Percentiles rank a stretch among this genome's conserved stretches.
These are phyloP conservation scores for Debaryomyces tyrocola DNA, from an alignment of 805 yeast species.

Conservation along the genomic window DNA sequence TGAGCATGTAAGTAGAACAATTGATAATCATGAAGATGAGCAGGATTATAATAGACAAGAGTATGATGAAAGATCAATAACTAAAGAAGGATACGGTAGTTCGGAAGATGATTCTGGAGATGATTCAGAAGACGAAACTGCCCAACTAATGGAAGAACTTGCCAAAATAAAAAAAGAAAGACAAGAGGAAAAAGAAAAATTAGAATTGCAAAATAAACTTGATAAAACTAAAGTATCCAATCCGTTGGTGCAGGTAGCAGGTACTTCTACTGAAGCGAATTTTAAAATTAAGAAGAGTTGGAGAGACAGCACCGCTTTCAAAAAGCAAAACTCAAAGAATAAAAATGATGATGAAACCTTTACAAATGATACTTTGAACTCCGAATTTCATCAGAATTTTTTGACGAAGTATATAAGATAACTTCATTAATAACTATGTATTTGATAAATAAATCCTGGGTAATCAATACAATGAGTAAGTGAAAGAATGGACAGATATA, in stretches of 20 bases:
- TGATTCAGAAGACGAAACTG: conserved; percentile 19
- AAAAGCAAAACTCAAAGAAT: conserved; percentile 8
- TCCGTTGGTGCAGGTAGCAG: conserved; percentile 12
- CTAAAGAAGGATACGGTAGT: conserved; percentile 4
- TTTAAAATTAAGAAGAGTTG: conserved; percentile 25
- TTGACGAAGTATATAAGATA: conserved; percentile 33
- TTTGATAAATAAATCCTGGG: too few species aligned
- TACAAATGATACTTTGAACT: conserved; percentile 34
- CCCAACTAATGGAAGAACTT: conserved; percentile 17
- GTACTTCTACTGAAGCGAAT: conserved; percentile 7
- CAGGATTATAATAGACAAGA: conserved; percentile 1
- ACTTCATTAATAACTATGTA: background rate
- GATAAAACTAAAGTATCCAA: conserved; percentile 8
- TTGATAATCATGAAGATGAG: conserved; percentile 1
- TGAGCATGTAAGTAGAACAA: background rate
- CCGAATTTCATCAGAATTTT: conserved; percentile 36
- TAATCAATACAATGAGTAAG: too few species aligned
- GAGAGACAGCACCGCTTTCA: conserved; percentile 27
- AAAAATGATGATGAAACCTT: conserved; percentile 11
- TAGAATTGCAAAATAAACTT: conserved; percentile 2
- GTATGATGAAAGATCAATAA: background rate
- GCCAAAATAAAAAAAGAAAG: conserved; percentile 16
- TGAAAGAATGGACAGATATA: background rate
- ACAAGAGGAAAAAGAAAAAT: conserved; percentile 10
- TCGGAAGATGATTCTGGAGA: conserved; percentile 4